Evolutionary conservation across 768 basidiomycete genomes (phyloP).

Genomic region (Psilocybe subaeruginosa): DNA sequence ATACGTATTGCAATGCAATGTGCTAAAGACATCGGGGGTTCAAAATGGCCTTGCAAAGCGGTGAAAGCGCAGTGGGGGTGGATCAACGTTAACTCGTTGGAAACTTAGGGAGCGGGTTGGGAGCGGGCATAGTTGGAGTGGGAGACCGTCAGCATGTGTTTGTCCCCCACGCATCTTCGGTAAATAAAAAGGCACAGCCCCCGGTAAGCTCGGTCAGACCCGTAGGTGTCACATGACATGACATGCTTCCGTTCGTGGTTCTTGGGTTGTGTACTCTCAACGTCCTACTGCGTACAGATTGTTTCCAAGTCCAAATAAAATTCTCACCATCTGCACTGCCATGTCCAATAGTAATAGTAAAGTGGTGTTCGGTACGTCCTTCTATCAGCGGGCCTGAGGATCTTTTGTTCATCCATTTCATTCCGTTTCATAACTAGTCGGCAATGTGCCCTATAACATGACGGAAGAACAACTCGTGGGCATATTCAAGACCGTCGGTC

Average conservation of each 20-base stretch:
- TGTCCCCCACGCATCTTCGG: background rate
- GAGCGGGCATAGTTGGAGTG: background rate
- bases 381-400: background rate
- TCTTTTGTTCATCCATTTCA: background rate
- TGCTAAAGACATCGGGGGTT: background rate
- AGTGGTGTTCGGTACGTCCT: conserved; percentile 27
- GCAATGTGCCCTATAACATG: conserved; percentile 92
- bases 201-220: background rate
- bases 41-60: background rate
- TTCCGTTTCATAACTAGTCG: conserved; percentile 47
- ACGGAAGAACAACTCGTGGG: conserved; percentile 87
- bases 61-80: background rate
- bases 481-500: conserved; percentile 87
- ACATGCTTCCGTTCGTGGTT: background rate
- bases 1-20: background rate
- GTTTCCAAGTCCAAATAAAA: background rate
- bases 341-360: conserved; percentile 25
- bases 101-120: background rate
- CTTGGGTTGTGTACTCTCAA: background rate
- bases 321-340: background rate
- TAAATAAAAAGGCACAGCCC: background rate
- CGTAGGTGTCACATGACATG: background rate
- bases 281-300: background rate
- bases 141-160: background rate
- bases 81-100: background rate